A percentile compares a stretch with the other conserved stretches of the same genome.
Conservation (phyloP, 2,329 filamentous ascomycete species). For the Phaeosphaeriaceae sp. region DNA sequence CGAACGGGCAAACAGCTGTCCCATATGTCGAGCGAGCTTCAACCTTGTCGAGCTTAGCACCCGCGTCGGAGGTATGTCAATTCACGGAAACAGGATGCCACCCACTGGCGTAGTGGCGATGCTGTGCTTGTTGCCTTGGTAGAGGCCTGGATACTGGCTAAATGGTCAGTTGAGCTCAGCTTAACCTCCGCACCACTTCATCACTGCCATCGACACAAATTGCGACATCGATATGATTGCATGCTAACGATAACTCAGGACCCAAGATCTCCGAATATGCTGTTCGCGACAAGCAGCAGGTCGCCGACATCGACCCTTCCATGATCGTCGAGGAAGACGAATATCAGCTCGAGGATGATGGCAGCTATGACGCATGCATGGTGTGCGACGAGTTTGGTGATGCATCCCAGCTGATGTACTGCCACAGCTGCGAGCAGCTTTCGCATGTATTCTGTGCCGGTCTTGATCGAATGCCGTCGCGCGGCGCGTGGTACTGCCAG, state of each 20-base stretch:
- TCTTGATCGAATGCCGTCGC: constrained; percentile 74
- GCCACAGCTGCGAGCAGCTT: constrained; percentile 86
- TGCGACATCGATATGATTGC: constrained; percentile 6
- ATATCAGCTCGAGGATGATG: constrained; percentile 60
- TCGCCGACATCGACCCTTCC: constrained; percentile 85
- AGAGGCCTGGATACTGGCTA: constrained; percentile 30
- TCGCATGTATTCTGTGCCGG: constrained; percentile 94
- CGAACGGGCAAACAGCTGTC: constrained; percentile 95
- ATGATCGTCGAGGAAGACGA: constrained; percentile 75
- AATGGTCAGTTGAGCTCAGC: constrained; percentile 41
- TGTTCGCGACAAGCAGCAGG: constrained; percentile 86
- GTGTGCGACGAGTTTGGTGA: constrained; percentile 83
- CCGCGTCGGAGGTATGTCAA: constrained; percentile 73
- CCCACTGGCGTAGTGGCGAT: constrained; percentile 21
- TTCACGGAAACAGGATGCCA: constrained; percentile 26
- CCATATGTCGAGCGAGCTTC: constrained; percentile 92
- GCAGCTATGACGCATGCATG: constrained; percentile 72
- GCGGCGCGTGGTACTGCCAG: constrained; percentile 88
- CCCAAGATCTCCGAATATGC: constrained; percentile 66
- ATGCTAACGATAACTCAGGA: constrained; percentile 51
- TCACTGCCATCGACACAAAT: constrained; percentile 11
- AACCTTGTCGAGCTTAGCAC: constrained; percentile 87
- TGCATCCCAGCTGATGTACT: constrained; percentile 85
- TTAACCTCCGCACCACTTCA: constrained; percentile 21
- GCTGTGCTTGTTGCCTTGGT: constrained; percentile 26